These are phyloP conservation scores for Dinochytrium kinnereticum DNA, from an alignment of 371 early-diverging fungal species.

Conservation along the genomic window DNA sequence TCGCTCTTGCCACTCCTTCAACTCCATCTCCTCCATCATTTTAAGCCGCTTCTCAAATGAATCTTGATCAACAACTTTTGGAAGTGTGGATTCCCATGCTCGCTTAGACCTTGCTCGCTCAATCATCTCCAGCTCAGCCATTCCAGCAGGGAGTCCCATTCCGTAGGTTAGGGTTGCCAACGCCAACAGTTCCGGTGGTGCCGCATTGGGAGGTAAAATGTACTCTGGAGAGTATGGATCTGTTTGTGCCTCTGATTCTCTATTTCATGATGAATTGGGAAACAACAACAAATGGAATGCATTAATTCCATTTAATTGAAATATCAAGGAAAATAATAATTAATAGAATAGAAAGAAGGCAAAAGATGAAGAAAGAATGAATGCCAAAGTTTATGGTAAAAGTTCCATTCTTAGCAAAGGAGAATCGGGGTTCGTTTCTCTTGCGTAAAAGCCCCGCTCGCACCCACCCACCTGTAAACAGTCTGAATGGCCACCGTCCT, in stretches of 20 bases:
- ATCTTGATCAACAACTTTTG: conserved; percentile 55
- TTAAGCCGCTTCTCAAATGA: conserved; percentile 52
- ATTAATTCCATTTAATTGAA: too few species aligned
- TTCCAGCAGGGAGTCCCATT: conserved; percentile 55
- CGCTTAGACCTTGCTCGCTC: conserved; percentile 61
- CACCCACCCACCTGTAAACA: conserved; percentile 47
- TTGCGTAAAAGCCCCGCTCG: too few species aligned
- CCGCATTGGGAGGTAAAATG: conserved; percentile 35
- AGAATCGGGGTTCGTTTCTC: too few species aligned
- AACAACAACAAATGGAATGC: too few species aligned
- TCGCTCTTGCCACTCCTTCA: conserved; percentile 60
- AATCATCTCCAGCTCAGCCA: conserved; percentile 63
- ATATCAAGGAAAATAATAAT: too few species aligned
- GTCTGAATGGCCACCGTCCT: conserved; percentile 57
- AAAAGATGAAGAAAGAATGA: too few species aligned
- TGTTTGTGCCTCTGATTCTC: conserved; percentile 62
- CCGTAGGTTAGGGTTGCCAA: conserved; percentile 56
- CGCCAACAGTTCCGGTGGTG: conserved; percentile 58
- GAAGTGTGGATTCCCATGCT: conserved; percentile 60
- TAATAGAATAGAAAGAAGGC: too few species aligned
- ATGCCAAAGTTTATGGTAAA: too few species aligned
- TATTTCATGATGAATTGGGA: too few species aligned
- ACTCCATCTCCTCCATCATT: conserved; percentile 68
- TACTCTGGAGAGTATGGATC: conserved; percentile 67
- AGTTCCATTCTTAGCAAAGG: too few species aligned